Base-by-base conservation (phyloP, 2,329 filamentous ascomycete species). In the Ophiostoma montium region DNA sequence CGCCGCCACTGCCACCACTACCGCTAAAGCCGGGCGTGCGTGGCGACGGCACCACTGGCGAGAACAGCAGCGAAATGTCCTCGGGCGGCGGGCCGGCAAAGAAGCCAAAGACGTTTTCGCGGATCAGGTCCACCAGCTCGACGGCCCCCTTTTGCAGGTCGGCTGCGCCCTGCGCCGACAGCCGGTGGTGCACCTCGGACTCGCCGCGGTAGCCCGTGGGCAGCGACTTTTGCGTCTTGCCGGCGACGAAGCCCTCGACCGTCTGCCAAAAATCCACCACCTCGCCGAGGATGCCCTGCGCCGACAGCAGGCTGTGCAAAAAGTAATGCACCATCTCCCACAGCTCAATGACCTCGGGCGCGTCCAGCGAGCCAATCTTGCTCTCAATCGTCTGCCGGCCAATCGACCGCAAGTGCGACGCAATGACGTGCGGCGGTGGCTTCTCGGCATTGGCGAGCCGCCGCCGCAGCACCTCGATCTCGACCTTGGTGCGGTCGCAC, bases 241-340 rank as follows among this genome's bases (percentile, higher is more conserved):
- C 90, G 42, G 87, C 80, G 51, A 96, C 83, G 62, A 98, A 98
- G 1, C 85, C 84, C 58, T 94, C 82, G 0, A 89, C 82, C 13
- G 82, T 92, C 56, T 94, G 86, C 87, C 90, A 95, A 63, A 95
- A 96, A 55, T 94, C 88, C 16, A 94, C 67, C 1, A 96, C 76
- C 62, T 98, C 92, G 1, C 87, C 88, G 6, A 98, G 70, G 15
- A 96, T 73, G 4, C 92, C 92, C 54, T 82, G 80, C 7, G 80
- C 67, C 0, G 87, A 89, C 0, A 98, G 69, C 35, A 98, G 71
- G 38, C 75, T 78, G 10, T 69, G 80, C 52, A 96, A 63, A 54
- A 87, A 92, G 0, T 75, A 69, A 52, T 86, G 70, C 54, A 94
- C 80, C 61, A 89, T 86, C 59, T 95, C 89, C 92, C 92, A 98